These are phyloP conservation scores for Achlya hypogyna DNA, from an alignment of 352 stramenopile species.

Conservation along the genomic window DNA sequence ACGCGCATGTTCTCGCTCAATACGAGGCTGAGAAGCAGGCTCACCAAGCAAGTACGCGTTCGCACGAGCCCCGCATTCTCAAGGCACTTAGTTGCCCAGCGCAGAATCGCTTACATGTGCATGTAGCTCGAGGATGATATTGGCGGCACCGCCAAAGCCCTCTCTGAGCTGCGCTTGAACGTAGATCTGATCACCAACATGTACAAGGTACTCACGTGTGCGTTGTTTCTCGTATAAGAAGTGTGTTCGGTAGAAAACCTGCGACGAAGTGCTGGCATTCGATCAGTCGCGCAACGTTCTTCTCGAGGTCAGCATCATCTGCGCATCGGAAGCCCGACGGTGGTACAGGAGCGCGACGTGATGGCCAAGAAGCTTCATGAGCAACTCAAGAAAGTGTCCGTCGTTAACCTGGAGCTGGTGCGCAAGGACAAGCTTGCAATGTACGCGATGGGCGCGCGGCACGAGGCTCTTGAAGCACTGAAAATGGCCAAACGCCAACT, in stretches of 20 bases:
- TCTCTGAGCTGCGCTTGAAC: slow-evolving; percentile 72
- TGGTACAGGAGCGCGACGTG: slow-evolving; percentile 37
- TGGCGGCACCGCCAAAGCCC: slow-evolving; percentile 41
- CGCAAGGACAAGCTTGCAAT: slow-evolving; percentile 64
- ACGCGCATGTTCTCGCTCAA: slow-evolving; percentile 48
- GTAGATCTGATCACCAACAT: slow-evolving; percentile 81
- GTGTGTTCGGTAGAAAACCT: slow-evolving; percentile 18
- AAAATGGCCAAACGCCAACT: slow-evolving; percentile 41
- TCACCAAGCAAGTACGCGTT: slow-evolving; percentile 57
- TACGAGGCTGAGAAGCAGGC: slow-evolving; percentile 64
- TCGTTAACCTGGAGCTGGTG: slow-evolving; percentile 39
- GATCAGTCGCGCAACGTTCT: not conserved
- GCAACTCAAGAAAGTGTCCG: slow-evolving; percentile 73
- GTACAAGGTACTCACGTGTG: slow-evolving; percentile 55
- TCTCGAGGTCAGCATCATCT: not conserved
- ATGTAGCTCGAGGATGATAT: slow-evolving; percentile 53
- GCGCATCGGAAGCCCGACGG: not conserved
- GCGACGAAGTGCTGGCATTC: slow-evolving; percentile 9
- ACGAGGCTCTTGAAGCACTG: slow-evolving; percentile 51
- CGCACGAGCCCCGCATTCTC: slow-evolving; percentile 7
- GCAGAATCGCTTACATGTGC: not conserved
- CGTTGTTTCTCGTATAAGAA: no score
- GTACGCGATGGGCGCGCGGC: slow-evolving; percentile 66
- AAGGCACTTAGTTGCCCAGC: not conserved
- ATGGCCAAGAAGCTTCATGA: slow-evolving; percentile 38